These are phyloP conservation scores for Suillus americanus DNA, from an alignment of 768 basidiomycete genomes.

Conservation along the genomic window DNA sequence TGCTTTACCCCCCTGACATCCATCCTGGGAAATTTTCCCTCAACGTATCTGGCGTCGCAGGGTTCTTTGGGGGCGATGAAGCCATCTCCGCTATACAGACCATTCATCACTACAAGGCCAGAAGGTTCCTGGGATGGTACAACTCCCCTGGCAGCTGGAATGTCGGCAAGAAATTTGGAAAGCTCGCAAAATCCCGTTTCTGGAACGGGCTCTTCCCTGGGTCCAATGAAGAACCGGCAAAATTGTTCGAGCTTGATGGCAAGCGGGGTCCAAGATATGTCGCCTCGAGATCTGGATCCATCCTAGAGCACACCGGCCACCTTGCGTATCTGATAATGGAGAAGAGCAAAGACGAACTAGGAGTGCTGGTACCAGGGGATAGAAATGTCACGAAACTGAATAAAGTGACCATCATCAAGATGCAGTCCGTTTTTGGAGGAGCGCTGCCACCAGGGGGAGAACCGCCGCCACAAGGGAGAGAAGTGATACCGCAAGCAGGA, in stretches of 20 bases:
- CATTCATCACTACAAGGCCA: slow-evolving; percentile 26
- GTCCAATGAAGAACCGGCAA: slow-evolving; percentile 16
- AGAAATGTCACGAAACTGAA: slow-evolving; percentile 12
- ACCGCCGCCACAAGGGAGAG: too few species aligned
- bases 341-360: slow-evolving; percentile 14
- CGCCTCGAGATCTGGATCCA: slow-evolving; percentile 25
- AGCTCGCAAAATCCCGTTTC: slow-evolving; percentile 25
- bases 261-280: slow-evolving; percentile 25
- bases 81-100: slow-evolving; percentile 28
- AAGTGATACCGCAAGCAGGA: too few species aligned
- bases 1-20: slow-evolving; percentile 8
- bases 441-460: too few species aligned
- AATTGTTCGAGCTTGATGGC: slow-evolving; percentile 26
- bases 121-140: slow-evolving; percentile 35
- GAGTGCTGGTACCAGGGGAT: background rate
- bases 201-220: slow-evolving; percentile 28
- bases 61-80: slow-evolving; percentile 35
- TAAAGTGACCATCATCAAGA: slow-evolving; percentile 19
- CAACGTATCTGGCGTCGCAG: slow-evolving; percentile 29
- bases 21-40: slow-evolving; percentile 20
- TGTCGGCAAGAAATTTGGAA: slow-evolving; percentile 30
- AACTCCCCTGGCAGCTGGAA: slow-evolving; percentile 32
- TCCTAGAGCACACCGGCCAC: slow-evolving; percentile 26
- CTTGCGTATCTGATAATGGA: slow-evolving; percentile 27
- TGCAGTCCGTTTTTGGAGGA: background rate